Base-by-base conservation (phyloP, 805 yeast species). In the Saccharomycopsis sp. region DNA sequence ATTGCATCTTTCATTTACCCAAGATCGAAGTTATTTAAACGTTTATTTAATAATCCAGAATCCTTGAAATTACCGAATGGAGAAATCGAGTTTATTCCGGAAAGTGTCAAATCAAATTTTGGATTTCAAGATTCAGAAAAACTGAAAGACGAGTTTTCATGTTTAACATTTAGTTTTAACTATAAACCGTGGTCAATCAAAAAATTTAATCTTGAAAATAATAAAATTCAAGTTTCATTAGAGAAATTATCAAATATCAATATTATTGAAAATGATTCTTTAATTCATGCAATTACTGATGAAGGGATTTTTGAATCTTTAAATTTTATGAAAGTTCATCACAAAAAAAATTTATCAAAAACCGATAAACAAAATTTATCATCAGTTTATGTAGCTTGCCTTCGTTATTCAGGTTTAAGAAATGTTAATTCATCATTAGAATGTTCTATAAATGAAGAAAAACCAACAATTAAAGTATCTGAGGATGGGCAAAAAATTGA, bases 1-100 rank as follows among this genome's bases (percentile, higher is more conserved):
- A 39, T 64, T 3, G 60, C 60, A 8, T 51, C 67, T 1, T 57
- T 51, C 36, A 27, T 66, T 3, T 17, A 56, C 2, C 71, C 71
- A 1, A 49, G 46, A 18, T 50, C 57, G 19, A 38, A 44, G 4
- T 27, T 53, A 2, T 54, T 58, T 38, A 41, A 40, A 21, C 18
- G 41, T 23, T 31, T 46, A 20, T 18, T 40, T 15, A n/a, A 39
- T n/a, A 37, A 23, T 34, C 47, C 27, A 32, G 37, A 18, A 31
- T 50, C 34, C 17, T 21, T 37, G 17, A 21, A 34, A 27, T 49
- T 50, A 32, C 48, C 37, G 37, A 51, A 34, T 30, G 49, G 35
- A 4, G 20, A 14, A 14, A 41, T 34, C 37, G 39, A 41, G 4
- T 39, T 53, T 3, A 52, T 60, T 34, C 56, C 52, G 3, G 17